Base-by-base conservation (phyloP, 179 eudicot genomes). In the Heliamphora pulchella region DNA sequence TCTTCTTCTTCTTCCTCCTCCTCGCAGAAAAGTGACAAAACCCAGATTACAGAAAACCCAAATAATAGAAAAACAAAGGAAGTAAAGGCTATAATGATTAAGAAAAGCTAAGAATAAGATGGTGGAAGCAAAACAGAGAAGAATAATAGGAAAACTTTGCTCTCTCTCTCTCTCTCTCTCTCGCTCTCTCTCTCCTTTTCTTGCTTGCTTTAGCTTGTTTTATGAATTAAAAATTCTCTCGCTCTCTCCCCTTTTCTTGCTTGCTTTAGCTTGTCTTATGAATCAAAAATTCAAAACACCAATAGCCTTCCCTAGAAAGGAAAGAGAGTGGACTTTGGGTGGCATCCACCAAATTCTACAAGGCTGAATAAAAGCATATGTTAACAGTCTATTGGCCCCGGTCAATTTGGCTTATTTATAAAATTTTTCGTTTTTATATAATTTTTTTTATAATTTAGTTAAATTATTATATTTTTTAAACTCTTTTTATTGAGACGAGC, bases 241-340 rank as follows among this genome's bases (percentile, higher is more conserved):
- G 18, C 51, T 75, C 44, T 43, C 73, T 69, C 44, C 4, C 55
- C 11, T 22, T 65, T 64, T 44, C 74, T 64, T 65, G 76, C 8
- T 15, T 53, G 64, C 51, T 51, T 67, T 57, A 53, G 5, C 62
- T 53, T 43, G 80, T 54, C n/a, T 67, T 67, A 43, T 78, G 80
- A 43, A 78, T 51, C 65, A 78, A 78, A 78, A 65, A 43, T 67
- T 51, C 65, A 78, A 78, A 78, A 65, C 68, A 78, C 41, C 4
- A 78, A 44, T 51, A 69, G 53, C 41, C 67, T 57, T 46, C 11
- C 63, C 43, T 70, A 51, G 67, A 68, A 47, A 71, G 69, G 62
- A 71, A 71, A 72, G n/a, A 44, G 76, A 79, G 75, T 41, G 81
- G 81, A 79, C 63, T 78, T 78, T 65, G 80, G 73, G 73, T 50